Evolutionary conservation across 75 land plant species (phyloP), one percentile per base, ranked within the genome.

Genomic region (Cupressus sempervirens): DNA sequence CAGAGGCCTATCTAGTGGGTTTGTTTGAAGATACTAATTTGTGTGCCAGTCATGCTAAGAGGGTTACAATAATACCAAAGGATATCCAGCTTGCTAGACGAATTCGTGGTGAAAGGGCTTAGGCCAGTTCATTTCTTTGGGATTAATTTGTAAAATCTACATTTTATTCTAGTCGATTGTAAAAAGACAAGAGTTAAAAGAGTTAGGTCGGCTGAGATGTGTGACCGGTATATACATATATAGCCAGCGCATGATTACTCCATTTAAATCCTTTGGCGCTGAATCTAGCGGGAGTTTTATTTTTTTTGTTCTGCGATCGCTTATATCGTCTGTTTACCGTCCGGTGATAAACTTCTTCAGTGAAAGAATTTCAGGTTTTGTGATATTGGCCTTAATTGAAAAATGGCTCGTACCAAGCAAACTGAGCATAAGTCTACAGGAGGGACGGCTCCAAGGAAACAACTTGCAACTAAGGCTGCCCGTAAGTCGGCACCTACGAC

Each of bases 381-480:
- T 30, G 0, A 12, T 3, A 8, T 9, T 5, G 30, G 32, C 0
- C 12, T 7, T 35, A 0, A 0, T 13, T 38, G 79, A 76, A 45
- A n/a, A 89, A 94, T 94, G 96, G 96, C 96, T 70, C 94, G 96
- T 94, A 94, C 96, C 26, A 94, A 94, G 91, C 95, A 93, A 85
- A 94, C 90, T 0, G 91, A 89, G 43, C 90, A 90, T 30, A 89
- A 93, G 89, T 93, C 96, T 54, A 94, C 95, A 1, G 96, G 96
- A 92, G 96, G 96, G 77, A 94, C 93, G 93, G 96, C 96, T 84
- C 96, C 96, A 29, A 93, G 96, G 90, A 94, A 94, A 92, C 96
- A 94, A 82, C 93, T 94, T 13, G 96, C 96, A 13, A 94, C 95
- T 67, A 93, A 94, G 95, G 96, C 96, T 86, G 96, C 96, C 8